These are phyloP conservation scores for Hypoxylon fuscum DNA, from an alignment of 495 filamentous ascomycete species.

Conservation along the genomic window DNA sequence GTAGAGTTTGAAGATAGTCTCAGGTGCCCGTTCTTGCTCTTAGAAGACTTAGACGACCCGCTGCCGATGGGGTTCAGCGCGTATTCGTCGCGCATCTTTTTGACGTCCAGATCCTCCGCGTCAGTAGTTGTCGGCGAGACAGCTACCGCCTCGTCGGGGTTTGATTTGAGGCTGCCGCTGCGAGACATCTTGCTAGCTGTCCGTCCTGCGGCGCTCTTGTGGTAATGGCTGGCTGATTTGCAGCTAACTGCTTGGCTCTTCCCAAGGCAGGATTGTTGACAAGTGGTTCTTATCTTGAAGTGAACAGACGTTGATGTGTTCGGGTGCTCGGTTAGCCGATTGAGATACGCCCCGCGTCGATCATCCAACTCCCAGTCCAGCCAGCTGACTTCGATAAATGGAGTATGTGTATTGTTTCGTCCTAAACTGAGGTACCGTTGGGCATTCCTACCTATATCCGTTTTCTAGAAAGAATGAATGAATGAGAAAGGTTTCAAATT, in stretches of 20 bases:
- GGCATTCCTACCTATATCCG: neutral
- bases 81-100: conserved; percentile 33
- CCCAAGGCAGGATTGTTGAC: neutral
- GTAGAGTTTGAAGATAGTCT: conserved; percentile 37
- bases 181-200: conserved; percentile 23
- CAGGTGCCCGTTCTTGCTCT: conserved; percentile 29
- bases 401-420: neutral
- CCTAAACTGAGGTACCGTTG: neutral
- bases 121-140: conserved; percentile 5
- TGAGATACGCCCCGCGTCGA: conserved; percentile 28
- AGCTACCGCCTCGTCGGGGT: conserved; percentile 2
- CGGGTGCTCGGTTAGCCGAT: conserved; percentile 9
- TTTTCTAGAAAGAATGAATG: neutral
- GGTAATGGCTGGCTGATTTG: neutral
- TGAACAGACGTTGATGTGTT: neutral
- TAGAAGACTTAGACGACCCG: conserved; percentile 23
- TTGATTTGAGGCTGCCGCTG: conserved; percentile 9
- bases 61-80: conserved; percentile 26
- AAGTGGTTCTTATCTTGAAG: neutral
- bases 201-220: conserved; percentile 19
- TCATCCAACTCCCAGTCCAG: conserved; percentile 14
- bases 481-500: conserved; percentile 12
- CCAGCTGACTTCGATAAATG: conserved; percentile 27
- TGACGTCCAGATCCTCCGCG: conserved; percentile 14
- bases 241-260: too few species aligned